A percentile compares a stretch with the other conserved stretches of the same genome.
Conservation (phyloP, 1,139 yeast species). For the Barnettozyma hawaiiensis region DNA sequence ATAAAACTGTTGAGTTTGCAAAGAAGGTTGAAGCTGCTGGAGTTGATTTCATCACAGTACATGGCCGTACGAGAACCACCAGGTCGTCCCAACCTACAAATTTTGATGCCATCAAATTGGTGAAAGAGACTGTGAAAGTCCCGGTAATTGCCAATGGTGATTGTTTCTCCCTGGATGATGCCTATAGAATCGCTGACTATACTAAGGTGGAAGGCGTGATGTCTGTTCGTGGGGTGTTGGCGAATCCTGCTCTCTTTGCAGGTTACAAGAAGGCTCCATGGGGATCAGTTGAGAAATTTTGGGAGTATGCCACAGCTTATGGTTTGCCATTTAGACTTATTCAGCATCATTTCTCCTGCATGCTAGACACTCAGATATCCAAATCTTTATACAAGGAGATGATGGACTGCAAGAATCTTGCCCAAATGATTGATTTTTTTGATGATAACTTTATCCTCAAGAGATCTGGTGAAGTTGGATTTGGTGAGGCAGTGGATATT, state of each 20-base stretch:
- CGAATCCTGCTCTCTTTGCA: constrained; percentile 83
- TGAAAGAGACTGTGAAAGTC: constrained; percentile 53
- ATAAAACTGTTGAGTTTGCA: constrained; percentile 70
- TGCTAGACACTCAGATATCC: constrained; percentile 62
- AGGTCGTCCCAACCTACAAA: constrained; percentile 81
- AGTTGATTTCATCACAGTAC: constrained; percentile 90
- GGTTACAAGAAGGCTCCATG: constrained; percentile 77
- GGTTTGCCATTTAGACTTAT: constrained; percentile 79
- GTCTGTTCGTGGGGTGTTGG: constrained; percentile 87
- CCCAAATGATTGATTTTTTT: constrained; percentile 76
- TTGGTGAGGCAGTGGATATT: constrained; percentile 54
- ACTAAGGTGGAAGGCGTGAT: constrained; percentile 90
- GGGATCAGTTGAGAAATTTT: constrained; percentile 80
- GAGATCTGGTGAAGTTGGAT: constrained; percentile 62
- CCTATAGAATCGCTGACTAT: constrained; percentile 47
- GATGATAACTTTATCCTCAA: constrained; percentile 62
- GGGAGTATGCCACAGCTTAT: constrained; percentile 71
- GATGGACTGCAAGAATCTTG: constrained; percentile 53
- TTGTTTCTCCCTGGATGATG: constrained; percentile 66
- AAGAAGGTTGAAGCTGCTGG: constrained; percentile 76
- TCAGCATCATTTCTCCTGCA: constrained; percentile 85
- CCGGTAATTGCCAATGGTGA: constrained; percentile 98
- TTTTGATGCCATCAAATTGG: constrained; percentile 68
- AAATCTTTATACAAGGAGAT: constrained; percentile 52
- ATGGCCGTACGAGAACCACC: constrained; percentile 83